Conservation (phyloP, 768 basidiomycete genomes). For the Trametes sanguinea region DNA sequence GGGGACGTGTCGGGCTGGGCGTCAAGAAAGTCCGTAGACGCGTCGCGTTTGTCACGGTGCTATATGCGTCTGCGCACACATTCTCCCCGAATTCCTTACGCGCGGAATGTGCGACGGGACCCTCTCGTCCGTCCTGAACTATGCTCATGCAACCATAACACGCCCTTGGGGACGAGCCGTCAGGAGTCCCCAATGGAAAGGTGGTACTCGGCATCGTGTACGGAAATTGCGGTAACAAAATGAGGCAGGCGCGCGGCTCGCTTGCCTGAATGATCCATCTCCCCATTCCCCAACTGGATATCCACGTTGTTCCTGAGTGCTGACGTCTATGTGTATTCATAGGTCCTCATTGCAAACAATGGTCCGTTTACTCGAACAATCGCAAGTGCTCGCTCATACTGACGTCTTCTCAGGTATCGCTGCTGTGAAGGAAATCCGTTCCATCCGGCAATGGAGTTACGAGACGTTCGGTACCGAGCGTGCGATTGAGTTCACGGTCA, state of each 20-base stretch:
- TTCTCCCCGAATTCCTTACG: background rate
- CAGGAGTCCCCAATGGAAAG: background rate
- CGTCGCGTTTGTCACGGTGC: constrained; percentile 1
- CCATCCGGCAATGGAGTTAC: constrained; percentile 99
- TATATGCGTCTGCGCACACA: background rate
- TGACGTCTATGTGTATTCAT: constrained; percentile 15
- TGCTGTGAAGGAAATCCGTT: constrained; percentile 98
- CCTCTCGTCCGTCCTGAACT: no score
- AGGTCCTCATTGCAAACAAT: constrained; percentile 99
- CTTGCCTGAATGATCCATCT: background rate
- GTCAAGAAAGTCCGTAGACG: background rate
- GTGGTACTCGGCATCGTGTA: background rate
- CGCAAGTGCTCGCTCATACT: constrained; percentile 24
- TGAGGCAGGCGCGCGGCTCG: constrained; percentile 12
- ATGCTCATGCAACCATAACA: no score
- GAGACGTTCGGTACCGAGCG: constrained; percentile 97
- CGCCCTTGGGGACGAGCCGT: background rate
- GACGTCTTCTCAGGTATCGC: constrained; percentile 71
- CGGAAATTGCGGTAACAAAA: constrained; percentile 9
- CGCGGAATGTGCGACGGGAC: no score
- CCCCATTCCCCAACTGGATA: background rate
- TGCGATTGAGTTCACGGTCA: constrained; percentile 97
- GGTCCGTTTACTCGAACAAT: constrained; percentile 47
- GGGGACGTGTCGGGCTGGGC: background rate
- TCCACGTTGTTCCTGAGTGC: background rate